phyloP scores from a whole-genome alignment of 805 yeast genomes.

The Peterozyma xylosa region DNA sequence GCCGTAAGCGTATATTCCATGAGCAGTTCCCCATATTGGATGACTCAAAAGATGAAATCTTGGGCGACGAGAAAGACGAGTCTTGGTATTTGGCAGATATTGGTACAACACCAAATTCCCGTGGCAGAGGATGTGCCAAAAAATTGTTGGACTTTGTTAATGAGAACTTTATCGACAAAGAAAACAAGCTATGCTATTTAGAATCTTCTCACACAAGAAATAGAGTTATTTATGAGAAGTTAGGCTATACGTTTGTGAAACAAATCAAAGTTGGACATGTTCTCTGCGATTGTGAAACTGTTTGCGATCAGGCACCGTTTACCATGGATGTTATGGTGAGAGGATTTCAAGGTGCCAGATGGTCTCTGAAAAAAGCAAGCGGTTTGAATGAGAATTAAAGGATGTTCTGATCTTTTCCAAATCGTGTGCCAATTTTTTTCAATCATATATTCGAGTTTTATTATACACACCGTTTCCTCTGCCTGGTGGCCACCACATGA shows the following conservation, averaged over 20 bases:
- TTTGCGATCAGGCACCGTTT: slow-evolving; percentile 13
- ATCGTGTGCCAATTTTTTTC: no score
- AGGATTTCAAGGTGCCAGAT: slow-evolving; percentile 26
- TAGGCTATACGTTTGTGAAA: slow-evolving; percentile 38
- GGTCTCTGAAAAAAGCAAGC: slow-evolving; percentile 11
- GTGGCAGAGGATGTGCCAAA: slow-evolving; percentile 54
- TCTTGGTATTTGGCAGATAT: slow-evolving; percentile 55
- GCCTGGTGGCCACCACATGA: no score
- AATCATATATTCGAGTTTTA: no score
- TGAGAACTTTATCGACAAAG: slow-evolving; percentile 32
- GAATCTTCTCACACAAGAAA: slow-evolving; percentile 52
- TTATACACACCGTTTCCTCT: no score
- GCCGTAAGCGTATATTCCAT: slow-evolving; percentile 40
- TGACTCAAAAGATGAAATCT: slow-evolving; percentile 32
- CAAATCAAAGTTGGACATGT: slow-evolving; percentile 26
- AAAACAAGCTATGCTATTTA: slow-evolving; percentile 32
- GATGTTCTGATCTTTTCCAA: no score
- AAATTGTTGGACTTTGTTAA: slow-evolving; percentile 41
- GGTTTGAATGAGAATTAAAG: no score
- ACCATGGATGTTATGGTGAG: slow-evolving; percentile 31
- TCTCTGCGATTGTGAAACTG: slow-evolving; percentile 11
- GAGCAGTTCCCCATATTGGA: slow-evolving; percentile 42
- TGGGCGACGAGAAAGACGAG: slow-evolving; percentile 29
- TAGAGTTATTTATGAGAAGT: slow-evolving; percentile 42
- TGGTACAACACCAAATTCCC: slow-evolving; percentile 48